Evolutionary conservation across 768 basidiomycete species (phyloP).

Genomic region (Asterophora parasitica): DNA sequence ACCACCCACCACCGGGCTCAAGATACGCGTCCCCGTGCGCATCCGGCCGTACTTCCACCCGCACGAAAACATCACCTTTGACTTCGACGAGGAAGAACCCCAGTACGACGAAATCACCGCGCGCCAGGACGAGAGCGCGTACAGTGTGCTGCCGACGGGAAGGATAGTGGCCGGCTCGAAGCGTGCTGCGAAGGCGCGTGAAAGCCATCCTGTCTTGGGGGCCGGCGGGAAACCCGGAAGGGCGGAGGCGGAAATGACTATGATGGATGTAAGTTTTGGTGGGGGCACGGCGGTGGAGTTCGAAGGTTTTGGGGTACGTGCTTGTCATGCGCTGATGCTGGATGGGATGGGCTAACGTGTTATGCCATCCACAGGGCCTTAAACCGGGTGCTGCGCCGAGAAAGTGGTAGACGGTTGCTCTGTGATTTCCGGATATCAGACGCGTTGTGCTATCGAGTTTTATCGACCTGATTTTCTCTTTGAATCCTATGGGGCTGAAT

Average conservation of each 20-base stretch:
- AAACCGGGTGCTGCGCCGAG: too few species aligned
- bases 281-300: background rate
- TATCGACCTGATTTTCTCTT: too few species aligned
- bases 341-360: too few species aligned
- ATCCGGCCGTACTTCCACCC: background rate
- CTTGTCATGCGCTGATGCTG: background rate
- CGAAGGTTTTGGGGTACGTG: background rate
- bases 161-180: conserved; percentile 13
- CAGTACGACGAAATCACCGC: background rate
- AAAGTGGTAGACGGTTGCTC: too few species aligned
- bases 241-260: background rate
- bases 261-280: background rate
- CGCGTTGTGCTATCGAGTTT: too few species aligned
- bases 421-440: too few species aligned
- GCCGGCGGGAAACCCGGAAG: background rate
- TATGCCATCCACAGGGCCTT: too few species aligned
- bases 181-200: conserved; percentile 5
- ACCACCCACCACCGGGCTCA: background rate
- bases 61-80: background rate
- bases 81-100: background rate
- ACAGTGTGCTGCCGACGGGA: conserved; percentile 2
- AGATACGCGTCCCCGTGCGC: background rate
- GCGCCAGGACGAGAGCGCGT: background rate
- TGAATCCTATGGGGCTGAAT: too few species aligned
- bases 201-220: too few species aligned